These are phyloP conservation scores for Ambrosia trifida DNA, from an alignment of 129 eudicot species.

Conservation along the genomic window DNA sequence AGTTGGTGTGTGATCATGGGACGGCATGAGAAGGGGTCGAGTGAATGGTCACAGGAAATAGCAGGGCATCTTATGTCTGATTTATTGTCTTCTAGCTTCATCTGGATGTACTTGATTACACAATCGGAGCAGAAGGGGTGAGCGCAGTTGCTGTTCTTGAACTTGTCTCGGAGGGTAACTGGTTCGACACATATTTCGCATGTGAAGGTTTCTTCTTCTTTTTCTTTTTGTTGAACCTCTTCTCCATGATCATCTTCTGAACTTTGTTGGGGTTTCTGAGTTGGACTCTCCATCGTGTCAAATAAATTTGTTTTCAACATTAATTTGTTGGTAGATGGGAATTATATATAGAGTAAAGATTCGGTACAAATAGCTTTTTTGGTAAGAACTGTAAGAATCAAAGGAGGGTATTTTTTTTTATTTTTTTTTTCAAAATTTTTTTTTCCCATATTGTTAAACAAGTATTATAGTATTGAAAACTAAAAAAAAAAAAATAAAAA, in stretches of 20 bases:
- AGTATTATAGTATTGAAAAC: too few relatives aligned
- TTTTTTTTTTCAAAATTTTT: too few relatives aligned
- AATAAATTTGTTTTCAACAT: too few relatives aligned
- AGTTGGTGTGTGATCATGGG: slow-evolving; percentile 17
- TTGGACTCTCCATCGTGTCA: not conserved
- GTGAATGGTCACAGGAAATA: slow-evolving; percentile 22
- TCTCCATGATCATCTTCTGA: not conserved
- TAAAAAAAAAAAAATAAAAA: too few relatives aligned
- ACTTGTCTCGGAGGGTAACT: not conserved
- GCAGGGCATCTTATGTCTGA: slow-evolving; percentile 48
- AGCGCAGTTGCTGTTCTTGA: not conserved
- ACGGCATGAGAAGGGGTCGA: slow-evolving; percentile 37
- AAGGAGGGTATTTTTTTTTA: too few relatives aligned
- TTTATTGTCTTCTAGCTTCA: slow-evolving; percentile 39
- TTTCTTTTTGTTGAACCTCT: not conserved
- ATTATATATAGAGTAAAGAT: too few relatives aligned
- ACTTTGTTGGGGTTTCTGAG: not conserved
- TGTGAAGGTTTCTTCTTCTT: slow-evolving; percentile 32
- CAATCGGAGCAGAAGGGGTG: slow-evolving; percentile 57
- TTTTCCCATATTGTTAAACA: too few relatives aligned
- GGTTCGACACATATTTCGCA: slow-evolving; percentile 65
- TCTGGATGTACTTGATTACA: not conserved
- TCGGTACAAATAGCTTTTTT: too few relatives aligned
- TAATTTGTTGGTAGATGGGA: not conserved
- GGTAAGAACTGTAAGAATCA: too few relatives aligned